Percentiles rank a stretch among this genome's conserved stretches.
These are phyloP conservation scores for Termitomyces sp. DNA, from an alignment of 1,284 basidiomycete genomes.

Conservation along the genomic window DNA sequence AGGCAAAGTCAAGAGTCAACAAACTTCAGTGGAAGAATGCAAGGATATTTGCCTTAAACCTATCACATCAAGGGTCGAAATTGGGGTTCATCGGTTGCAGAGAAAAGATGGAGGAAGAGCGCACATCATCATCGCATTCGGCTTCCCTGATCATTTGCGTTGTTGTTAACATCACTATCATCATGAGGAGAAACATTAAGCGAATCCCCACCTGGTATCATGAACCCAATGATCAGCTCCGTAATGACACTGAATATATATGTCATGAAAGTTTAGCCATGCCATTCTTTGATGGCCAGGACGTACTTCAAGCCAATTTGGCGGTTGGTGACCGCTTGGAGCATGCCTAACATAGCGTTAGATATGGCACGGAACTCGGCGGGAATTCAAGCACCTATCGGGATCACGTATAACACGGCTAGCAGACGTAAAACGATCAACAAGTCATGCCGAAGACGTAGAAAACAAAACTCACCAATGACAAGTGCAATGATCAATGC, in stretches of 20 bases:
- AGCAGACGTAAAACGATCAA: not conserved
- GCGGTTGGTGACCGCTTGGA: slow-evolving; percentile 58
- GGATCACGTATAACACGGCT: slow-evolving; percentile 46
- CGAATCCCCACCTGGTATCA: slow-evolving; percentile 39
- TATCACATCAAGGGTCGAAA: not conserved
- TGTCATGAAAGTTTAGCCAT: slow-evolving; percentile 4
- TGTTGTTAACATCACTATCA: slow-evolving; percentile 3
- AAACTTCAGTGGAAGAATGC: not conserved
- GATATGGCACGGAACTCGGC: slow-evolving; percentile 27
- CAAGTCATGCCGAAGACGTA: not conserved
- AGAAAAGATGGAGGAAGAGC: slow-evolving; percentile 10
- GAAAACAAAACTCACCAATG: slow-evolving; percentile 29
- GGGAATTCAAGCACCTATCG: slow-evolving; percentile 40
- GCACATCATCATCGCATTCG: slow-evolving; percentile 59
- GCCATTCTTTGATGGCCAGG: not conserved
- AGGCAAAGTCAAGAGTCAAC: not conserved
- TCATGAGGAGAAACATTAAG: not conserved
- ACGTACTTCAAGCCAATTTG: slow-evolving; percentile 52
- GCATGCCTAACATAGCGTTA: slow-evolving; percentile 45
- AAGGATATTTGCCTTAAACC: slow-evolving; percentile 3
- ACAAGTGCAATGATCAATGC: slow-evolving; percentile 47
- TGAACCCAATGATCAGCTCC: slow-evolving; percentile 54
- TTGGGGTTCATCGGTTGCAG: not conserved
- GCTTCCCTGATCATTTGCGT: slow-evolving; percentile 34
- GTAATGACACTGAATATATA: slow-evolving; percentile 40